Conservation (phyloP, 1,139 yeast genomes). For the Diutina ranongensis region DNA sequence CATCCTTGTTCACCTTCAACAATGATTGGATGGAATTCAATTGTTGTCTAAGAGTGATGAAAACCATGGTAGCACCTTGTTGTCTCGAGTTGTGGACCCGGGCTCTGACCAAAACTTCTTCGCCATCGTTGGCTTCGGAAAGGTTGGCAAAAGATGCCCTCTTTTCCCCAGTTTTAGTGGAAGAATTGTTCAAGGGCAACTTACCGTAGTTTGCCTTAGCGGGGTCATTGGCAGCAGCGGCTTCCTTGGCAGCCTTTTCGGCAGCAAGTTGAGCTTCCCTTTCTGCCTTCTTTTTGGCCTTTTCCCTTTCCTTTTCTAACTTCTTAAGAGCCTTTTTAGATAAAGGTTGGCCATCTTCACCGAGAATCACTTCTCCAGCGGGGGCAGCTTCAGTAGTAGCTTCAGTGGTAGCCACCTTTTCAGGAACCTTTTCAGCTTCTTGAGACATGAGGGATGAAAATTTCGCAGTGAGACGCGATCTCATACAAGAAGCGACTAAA, state of each 20-base stretch:
- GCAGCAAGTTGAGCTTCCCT: conserved; percentile 81
- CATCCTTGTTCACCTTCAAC: conserved; percentile 38
- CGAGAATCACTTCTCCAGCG: conserved; percentile 31
- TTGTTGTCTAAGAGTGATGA: conserved; percentile 87
- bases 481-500: too few relatives aligned
- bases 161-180: conserved; percentile 44
- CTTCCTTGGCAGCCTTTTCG: conserved; percentile 76
- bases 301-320: conserved; percentile 85
- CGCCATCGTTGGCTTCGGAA: conserved; percentile 59
- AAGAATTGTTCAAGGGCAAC: conserved; percentile 75
- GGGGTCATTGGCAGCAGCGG: conserved; percentile 63
- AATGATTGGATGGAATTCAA: conserved; percentile 76
- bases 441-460: conserved; percentile 5
- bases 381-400: conserved; percentile 8
- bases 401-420: neutral
- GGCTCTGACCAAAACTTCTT: conserved; percentile 78
- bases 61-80: conserved; percentile 92
- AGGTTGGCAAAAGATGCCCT: conserved; percentile 50
- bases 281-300: conserved; percentile 87
- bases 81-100: conserved; percentile 88
- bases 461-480: conserved; percentile 1
- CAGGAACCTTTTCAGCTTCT: neutral
- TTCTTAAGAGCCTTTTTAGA: conserved; percentile 94
- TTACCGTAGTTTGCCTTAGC: conserved; percentile 87
- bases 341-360: conserved; percentile 87